Base-by-base conservation (phyloP, 768 basidiomycete genomes). In the Psilocybe azurescens region DNA sequence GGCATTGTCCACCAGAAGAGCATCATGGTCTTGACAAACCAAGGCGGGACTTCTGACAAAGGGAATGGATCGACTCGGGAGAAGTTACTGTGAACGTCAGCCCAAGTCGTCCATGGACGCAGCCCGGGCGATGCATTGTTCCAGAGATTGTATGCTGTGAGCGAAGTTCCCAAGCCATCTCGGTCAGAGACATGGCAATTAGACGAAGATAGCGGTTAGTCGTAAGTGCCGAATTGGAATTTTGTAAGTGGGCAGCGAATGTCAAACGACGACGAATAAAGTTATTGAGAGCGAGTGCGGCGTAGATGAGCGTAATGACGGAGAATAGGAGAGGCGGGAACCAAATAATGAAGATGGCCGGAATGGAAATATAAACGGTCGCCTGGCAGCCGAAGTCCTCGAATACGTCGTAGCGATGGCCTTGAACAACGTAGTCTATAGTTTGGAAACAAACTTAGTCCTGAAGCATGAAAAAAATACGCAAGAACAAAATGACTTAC, bases 161-260 rank as follows among this genome's bases (percentile, higher is more conserved):
- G 38, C 9, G 38, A 53, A 29, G 79, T 60, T 11, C 76, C 61
- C 78, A 75, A 6, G 77, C 28, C 61, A 86, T 81, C 52, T 88
- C 79, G 2, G 74, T 65, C 20, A 80, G 56, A 1, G 85, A 79
- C 64, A 91, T 75, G 5, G 78, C 75, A 53, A 89, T 80, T 20
- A 93, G 81, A 1, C 90, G 85, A n/a, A 91, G 64, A 66, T 89
- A 91, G 13, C 81, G 77, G 29, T 70, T 74, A 4, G 59, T 70
- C 46, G 56, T 76, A 18, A 78, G 65, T 24, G 69, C 69, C 2
- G 72, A 73, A 56, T 75, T 74, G 18, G 75, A 48, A 66, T 69
- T 65, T 38, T 71, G 65, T 5, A 86, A 72, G n/a, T 86, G 75
- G n/a, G 58, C 71, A 70, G 38, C 38, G 38, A 91, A 88, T 24